These are phyloP conservation scores for Aurantiochytrium sp. DNA, from an alignment of 108 stramenopile genomes.

Conservation along the genomic window DNA sequence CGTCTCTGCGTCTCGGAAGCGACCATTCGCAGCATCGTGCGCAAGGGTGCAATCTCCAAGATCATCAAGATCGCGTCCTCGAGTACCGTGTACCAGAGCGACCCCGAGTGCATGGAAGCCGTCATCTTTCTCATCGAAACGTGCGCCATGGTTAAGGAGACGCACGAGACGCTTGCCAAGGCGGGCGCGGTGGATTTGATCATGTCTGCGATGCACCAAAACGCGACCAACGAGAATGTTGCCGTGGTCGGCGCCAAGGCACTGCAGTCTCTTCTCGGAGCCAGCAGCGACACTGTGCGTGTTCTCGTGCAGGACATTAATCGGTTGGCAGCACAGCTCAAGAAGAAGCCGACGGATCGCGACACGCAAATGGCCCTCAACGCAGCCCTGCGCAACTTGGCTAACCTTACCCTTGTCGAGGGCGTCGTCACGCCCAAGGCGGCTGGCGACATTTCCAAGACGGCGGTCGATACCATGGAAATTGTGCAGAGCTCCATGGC, in stretches of 20 bases:
- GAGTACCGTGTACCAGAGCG: neutral
- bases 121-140: neutral
- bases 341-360: neutral
- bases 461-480: neutral
- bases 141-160: neutral
- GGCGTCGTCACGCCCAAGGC: conserved; percentile 21
- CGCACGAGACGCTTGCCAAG: neutral
- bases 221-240: neutral
- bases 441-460: neutral
- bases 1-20: neutral
- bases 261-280: conserved; percentile 7
- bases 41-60: neutral
- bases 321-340: neutral
- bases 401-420: conserved; percentile 7
- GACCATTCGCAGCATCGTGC: neutral
- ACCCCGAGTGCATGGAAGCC: conserved; percentile 4
- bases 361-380: neutral
- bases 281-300: neutral
- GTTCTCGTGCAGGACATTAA: neutral
- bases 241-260: neutral
- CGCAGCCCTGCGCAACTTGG: conserved; percentile 20
- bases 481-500: neutral
- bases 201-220: conserved; percentile 20
- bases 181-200: neutral
- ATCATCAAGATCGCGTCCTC: neutral